Conservation (phyloP, 306 rosid species). For the Cajanus cajan region DNA sequence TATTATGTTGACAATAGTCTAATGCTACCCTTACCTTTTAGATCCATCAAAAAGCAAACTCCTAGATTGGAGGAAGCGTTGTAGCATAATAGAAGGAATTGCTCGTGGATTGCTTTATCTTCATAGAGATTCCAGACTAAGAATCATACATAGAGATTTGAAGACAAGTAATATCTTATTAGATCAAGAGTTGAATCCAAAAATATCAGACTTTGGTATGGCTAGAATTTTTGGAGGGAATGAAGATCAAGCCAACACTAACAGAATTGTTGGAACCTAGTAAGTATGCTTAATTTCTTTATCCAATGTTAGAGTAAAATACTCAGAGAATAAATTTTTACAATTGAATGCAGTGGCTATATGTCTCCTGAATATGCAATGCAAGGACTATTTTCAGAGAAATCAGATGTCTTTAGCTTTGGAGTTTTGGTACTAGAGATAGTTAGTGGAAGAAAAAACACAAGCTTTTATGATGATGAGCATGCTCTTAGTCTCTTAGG, state of each 20-base stretch:
- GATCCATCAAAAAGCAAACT: background rate
- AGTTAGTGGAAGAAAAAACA: constrained; percentile 24
- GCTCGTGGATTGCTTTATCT: constrained; percentile 20
- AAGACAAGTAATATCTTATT: constrained; percentile 18
- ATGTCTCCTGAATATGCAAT: constrained; percentile 38
- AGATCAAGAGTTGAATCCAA: constrained; percentile 8
- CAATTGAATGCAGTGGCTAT: constrained; percentile 26
- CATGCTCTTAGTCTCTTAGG: constrained; percentile 27
- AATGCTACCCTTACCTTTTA: background rate
- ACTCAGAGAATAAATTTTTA: background rate
- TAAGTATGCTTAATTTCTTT: background rate
- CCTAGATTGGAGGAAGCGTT: constrained; percentile 2
- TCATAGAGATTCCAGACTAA: constrained; percentile 21
- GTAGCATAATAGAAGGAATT: constrained; percentile 19
- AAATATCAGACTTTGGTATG: constrained; percentile 24
- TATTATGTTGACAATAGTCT: background rate
- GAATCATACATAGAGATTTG: constrained; percentile 20
- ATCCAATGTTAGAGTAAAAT: background rate
- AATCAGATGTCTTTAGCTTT: constrained; percentile 38
- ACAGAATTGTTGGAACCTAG: constrained; percentile 9
- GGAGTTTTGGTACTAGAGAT: constrained; percentile 35
- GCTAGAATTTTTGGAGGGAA: constrained; percentile 16
- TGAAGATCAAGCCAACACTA: constrained; percentile 8
- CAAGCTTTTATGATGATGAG: constrained; percentile 18
- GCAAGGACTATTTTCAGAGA: constrained; percentile 27